Conservation (phyloP, 306 rosid species). For the Castanospermum australe region DNA sequence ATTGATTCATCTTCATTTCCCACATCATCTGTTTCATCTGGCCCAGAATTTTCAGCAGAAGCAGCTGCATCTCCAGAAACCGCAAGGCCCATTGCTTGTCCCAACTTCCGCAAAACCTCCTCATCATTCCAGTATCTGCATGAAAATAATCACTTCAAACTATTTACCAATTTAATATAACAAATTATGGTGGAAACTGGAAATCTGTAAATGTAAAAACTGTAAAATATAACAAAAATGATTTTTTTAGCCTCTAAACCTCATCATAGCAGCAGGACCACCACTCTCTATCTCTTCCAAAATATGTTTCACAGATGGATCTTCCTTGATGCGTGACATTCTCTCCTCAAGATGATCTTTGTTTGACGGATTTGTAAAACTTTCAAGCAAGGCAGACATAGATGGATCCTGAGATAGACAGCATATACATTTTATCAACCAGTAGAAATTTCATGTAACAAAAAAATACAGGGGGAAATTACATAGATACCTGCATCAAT, state of each 20-base stretch:
- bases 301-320: conserved; percentile 94
- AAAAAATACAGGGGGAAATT: background rate
- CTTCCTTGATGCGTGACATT: conserved; percentile 92
- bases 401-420: conserved; percentile 79
- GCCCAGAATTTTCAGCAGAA: conserved; percentile 62
- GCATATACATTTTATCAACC: conserved; percentile 10
- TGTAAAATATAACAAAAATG: background rate
- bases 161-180: background rate
- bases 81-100: conserved; percentile 87
- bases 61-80: conserved; percentile 64
- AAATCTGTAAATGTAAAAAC: conserved; percentile 12
- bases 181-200: background rate
- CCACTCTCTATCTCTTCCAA: conserved; percentile 95
- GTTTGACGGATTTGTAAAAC: conserved; percentile 72
- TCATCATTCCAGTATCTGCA: conserved; percentile 91
- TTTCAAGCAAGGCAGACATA: conserved; percentile 85
- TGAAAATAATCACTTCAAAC: conserved; percentile 11
- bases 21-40: conserved; percentile 74
- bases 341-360: conserved; percentile 96
- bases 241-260: conserved; percentile 44
- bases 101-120: conserved; percentile 77
- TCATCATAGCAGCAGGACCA: conserved; percentile 99
- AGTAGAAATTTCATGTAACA: conserved; percentile 4
- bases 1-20: conserved; percentile 92
- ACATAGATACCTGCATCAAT: conserved; percentile 78